These are phyloP conservation scores for Trichoderma oligosporum DNA, from an alignment of 2,329 filamentous ascomycete genomes.

Conservation along the genomic window DNA sequence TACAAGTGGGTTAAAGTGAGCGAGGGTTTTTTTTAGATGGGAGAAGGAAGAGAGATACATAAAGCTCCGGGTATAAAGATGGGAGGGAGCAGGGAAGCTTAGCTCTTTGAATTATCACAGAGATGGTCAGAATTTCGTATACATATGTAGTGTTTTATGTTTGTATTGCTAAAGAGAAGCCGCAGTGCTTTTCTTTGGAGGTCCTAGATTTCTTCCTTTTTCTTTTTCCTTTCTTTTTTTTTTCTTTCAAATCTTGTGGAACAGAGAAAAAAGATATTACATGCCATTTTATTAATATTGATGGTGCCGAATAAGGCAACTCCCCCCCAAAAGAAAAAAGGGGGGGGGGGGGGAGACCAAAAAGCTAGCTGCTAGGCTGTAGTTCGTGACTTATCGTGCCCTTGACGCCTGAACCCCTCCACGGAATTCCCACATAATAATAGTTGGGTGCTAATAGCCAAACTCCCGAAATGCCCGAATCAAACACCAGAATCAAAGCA, in stretches of 20 bases:
- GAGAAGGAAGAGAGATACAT: not conserved
- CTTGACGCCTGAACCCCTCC: constrained; percentile 11
- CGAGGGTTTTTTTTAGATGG: constrained; percentile 7
- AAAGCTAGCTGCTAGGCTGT: not conserved
- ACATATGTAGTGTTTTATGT: not conserved
- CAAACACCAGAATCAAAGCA: constrained; percentile 5
- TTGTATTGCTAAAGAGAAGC: not conserved
- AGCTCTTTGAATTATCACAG: constrained; percentile 14
- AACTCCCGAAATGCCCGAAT: constrained; percentile 14
- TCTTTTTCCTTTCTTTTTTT: not conserved
- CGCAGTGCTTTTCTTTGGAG: not conserved
- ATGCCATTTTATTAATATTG: not conserved
- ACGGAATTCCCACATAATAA: not conserved
- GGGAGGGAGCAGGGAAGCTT: constrained; percentile 9
- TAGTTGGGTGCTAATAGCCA: constrained; percentile 6
- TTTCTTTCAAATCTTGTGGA: not conserved
- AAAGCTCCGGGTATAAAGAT: not conserved
- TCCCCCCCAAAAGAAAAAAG: not conserved
- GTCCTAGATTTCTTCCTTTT: not conserved
- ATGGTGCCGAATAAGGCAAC: not conserved
- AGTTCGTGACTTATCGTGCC: not conserved
- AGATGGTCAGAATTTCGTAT: constrained; percentile 2
- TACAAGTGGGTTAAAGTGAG: constrained; percentile 8
- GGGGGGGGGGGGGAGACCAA: not conserved
- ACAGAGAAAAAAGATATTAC: not conserved